A percentile compares a stretch with the other conserved stretches of the same genome.
These are phyloP conservation scores for Tricholoma hemisulphureum DNA, from an alignment of 768 basidiomycete genomes.

Conservation along the genomic window DNA sequence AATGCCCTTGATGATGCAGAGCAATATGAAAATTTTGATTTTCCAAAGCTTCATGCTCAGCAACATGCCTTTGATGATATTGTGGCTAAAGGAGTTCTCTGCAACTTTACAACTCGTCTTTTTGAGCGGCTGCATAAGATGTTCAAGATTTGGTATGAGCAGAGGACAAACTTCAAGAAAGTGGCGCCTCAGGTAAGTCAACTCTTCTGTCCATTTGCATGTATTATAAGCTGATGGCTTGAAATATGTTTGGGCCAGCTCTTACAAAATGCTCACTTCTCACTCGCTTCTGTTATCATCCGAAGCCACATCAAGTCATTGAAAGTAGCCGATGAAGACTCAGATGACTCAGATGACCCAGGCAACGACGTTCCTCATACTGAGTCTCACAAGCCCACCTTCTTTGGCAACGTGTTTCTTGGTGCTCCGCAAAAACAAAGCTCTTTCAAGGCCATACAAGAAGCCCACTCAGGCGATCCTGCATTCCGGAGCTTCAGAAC, in stretches of 20 bases:
- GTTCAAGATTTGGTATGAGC: constrained; percentile 24
- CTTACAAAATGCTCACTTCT: constrained; percentile 9
- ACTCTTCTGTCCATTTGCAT: background rate
- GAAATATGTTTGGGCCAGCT: constrained; percentile 2
- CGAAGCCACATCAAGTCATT: constrained; percentile 7
- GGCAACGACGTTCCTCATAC: too few species aligned
- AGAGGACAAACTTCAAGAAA: constrained; percentile 33
- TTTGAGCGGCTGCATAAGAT: constrained; percentile 32
- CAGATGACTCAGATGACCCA: background rate
- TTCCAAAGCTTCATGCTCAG: constrained; percentile 35
- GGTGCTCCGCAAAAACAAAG: constrained; percentile 1
- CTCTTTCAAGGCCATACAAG: constrained; percentile 5
- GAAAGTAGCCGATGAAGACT: background rate
- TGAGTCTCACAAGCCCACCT: too few species aligned
- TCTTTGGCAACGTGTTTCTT: constrained; percentile 4
- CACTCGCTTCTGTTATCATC: constrained; percentile 7
- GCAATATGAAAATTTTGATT: constrained; percentile 28
- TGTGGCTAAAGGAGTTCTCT: constrained; percentile 25
- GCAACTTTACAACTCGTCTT: constrained; percentile 30
- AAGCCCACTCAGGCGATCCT: background rate
- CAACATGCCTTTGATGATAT: constrained; percentile 34
- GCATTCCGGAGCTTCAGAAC: background rate
- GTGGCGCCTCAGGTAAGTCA: constrained; percentile 28
- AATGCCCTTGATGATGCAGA: background rate
- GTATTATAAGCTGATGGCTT: background rate